Percentiles rank a stretch among this genome's conserved stretches.
These are phyloP conservation scores for Backusella macrospora DNA, from an alignment of 192 early-diverging fungal genomes.

Conservation along the genomic window DNA sequence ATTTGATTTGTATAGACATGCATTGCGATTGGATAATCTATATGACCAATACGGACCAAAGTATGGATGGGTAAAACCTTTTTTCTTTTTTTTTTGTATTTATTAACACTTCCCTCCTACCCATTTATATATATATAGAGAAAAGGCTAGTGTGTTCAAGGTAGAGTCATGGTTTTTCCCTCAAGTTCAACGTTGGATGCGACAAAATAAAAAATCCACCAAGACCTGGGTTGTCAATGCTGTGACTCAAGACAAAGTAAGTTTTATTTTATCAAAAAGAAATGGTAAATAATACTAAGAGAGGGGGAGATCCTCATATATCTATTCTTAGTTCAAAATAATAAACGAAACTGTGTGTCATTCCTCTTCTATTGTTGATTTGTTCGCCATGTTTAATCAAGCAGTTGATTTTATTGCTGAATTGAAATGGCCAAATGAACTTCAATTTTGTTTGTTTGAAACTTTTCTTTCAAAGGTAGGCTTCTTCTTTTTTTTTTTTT, in stretches of 20 bases:
- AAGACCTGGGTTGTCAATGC: constrained; percentile 70
- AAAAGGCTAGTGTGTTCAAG: constrained; percentile 55
- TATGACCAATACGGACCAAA: constrained; percentile 52
- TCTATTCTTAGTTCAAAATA: constrained; percentile 55
- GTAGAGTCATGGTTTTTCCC: constrained; percentile 73
- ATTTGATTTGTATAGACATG: constrained; percentile 57
- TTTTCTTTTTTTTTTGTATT: neutral
- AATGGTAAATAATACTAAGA: neutral
- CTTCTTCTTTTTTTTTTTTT: neutral
- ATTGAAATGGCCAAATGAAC: constrained; percentile 65
- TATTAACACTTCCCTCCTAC: neutral
- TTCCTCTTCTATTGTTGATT: constrained; percentile 79
- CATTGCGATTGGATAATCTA: constrained; percentile 45
- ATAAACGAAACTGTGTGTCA: constrained; percentile 54
- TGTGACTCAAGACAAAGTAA: constrained; percentile 65
- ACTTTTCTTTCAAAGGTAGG: constrained; percentile 62
- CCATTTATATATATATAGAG: constrained; percentile 20
- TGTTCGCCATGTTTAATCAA: constrained; percentile 80
- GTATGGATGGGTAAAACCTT: too few species aligned
- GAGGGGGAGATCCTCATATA: too few species aligned
- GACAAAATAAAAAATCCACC: constrained; percentile 60
- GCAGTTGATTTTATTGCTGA: constrained; percentile 72
- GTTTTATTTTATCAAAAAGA: neutral
- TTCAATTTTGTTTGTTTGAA: constrained; percentile 62
- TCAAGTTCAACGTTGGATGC: constrained; percentile 68